A percentile compares a stretch with the other conserved stretches of the same genome.
phyloP scores from a whole-genome alignment of 1,139 yeast genomes.

The Candida tetrigidarum region DNA sequence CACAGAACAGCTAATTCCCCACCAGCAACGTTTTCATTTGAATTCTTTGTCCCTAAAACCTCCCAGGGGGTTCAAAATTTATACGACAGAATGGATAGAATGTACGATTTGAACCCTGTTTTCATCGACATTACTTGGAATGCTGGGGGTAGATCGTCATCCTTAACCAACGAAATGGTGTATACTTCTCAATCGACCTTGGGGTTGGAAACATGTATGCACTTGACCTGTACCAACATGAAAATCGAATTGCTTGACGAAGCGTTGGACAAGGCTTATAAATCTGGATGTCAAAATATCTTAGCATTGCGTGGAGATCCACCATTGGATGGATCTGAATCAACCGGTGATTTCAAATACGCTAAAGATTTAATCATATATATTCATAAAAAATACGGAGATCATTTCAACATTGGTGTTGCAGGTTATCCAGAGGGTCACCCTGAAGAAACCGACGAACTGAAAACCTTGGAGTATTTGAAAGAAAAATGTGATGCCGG shows the following conservation, averaged over 20 bases:
- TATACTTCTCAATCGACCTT: constrained; percentile 90
- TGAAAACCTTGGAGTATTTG: constrained; percentile 61
- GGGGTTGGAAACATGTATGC: constrained; percentile 98
- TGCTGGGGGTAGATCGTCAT: constrained; percentile 90
- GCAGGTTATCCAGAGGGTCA: constrained; percentile 99
- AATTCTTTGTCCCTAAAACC: constrained; percentile 98
- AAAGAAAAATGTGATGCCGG: constrained; percentile 93
- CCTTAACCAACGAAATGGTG: constrained; percentile 87
- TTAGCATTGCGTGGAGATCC: constrained; percentile 88
- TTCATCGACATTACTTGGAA: constrained; percentile 98
- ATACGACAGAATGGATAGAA: constrained; percentile 96
- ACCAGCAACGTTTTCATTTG: constrained; percentile 86
- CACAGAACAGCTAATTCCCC: constrained; percentile 48
- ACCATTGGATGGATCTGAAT: constrained; percentile 68
- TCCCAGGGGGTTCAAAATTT: constrained; percentile 95
- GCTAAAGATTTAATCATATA: constrained; percentile 89
- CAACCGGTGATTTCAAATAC: constrained; percentile 67
- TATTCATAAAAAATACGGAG: constrained; percentile 73
- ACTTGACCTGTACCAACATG: constrained; percentile 97
- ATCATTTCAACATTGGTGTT: constrained; percentile 85
- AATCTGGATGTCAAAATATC: constrained; percentile 93
- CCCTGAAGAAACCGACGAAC: constrained; percentile 74
- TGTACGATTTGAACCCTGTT: constrained; percentile 91
- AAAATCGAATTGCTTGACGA: constrained; percentile 77
- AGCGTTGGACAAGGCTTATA: constrained; percentile 84